Evolutionary conservation across 352 stramenopile species (phyloP).

Genomic region (Phytophthora fragariae): DNA sequence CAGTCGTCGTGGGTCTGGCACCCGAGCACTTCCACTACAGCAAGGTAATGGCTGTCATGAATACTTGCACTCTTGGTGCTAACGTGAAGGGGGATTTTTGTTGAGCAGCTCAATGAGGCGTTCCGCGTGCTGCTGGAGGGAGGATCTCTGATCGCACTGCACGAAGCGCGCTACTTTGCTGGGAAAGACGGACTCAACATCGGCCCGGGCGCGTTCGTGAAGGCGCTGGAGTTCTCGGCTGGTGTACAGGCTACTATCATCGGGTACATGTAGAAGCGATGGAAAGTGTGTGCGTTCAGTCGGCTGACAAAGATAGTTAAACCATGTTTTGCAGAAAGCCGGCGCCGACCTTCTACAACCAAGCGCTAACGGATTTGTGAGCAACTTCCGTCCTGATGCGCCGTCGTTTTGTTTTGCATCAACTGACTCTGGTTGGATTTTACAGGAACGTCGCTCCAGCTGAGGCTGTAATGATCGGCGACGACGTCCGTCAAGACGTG

Average conservation of each 20-base stretch:
- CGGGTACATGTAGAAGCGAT: conserved; percentile 32
- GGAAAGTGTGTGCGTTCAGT: not conserved
- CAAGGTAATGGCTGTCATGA: conserved; percentile 30
- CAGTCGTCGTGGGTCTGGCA: conserved; percentile 63
- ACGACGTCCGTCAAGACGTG: conserved; percentile 65
- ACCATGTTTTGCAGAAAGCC: conserved; percentile 49
- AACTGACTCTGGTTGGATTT: not conserved
- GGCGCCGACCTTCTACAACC: conserved; percentile 50
- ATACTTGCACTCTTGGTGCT: not conserved
- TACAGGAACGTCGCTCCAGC: conserved; percentile 37
- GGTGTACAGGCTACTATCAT: conserved; percentile 54
- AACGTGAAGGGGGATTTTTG: not conserved
- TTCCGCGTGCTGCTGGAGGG: conserved; percentile 60
- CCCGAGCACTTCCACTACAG: conserved; percentile 66
- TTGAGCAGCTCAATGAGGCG: conserved; percentile 61
- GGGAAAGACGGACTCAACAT: conserved; percentile 57
- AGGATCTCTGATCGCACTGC: conserved; percentile 60
- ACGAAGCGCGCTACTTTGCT: conserved; percentile 64
- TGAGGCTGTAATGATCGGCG: conserved; percentile 64
- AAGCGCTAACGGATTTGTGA: conserved; percentile 57
- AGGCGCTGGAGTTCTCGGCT: conserved; percentile 57
- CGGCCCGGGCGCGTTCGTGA: conserved; percentile 63
- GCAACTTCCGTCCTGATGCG: conserved; percentile 1
- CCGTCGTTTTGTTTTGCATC: conserved; percentile 1
- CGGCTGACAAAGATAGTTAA: not conserved